Evolutionary conservation across 192 early-diverging fungal species (phyloP).

Genomic region (Coemansia aciculifera): DNA sequence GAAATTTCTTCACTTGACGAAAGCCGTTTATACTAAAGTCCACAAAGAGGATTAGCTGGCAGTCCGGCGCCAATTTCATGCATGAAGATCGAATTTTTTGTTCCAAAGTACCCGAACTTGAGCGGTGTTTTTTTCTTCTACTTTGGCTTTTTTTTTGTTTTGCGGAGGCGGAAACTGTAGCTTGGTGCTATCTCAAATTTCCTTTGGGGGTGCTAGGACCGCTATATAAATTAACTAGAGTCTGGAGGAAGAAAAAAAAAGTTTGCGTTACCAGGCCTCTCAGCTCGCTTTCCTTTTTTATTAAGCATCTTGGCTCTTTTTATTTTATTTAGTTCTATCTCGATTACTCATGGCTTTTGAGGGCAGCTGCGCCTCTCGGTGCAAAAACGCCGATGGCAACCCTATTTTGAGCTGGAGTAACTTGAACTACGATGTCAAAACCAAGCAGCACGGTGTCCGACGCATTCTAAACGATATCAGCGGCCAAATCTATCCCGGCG

Average conservation of each 20-base stretch:
- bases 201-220: background rate
- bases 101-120: background rate
- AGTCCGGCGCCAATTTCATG: background rate
- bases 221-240: background rate
- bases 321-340: background rate
- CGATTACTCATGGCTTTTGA: background rate
- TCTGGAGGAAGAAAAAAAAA: background rate
- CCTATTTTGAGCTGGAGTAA: constrained; percentile 45
- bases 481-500: constrained; percentile 70
- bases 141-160: background rate
- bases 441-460: constrained; percentile 29
- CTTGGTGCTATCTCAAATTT: background rate
- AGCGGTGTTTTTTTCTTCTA: background rate
- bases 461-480: constrained; percentile 65
- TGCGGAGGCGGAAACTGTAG: background rate
- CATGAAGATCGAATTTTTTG: background rate
- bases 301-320: background rate
- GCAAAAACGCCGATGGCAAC: constrained; percentile 1
- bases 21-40: background rate
- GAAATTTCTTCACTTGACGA: background rate
- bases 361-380: background rate
- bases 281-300: background rate
- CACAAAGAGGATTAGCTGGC: constrained; percentile 1
- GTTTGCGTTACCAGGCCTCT: background rate
- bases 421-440: constrained; percentile 45